phyloP scores from a whole-genome alignment of 2,329 filamentous ascomycete species.

The Diaporthe sp. region DNA sequence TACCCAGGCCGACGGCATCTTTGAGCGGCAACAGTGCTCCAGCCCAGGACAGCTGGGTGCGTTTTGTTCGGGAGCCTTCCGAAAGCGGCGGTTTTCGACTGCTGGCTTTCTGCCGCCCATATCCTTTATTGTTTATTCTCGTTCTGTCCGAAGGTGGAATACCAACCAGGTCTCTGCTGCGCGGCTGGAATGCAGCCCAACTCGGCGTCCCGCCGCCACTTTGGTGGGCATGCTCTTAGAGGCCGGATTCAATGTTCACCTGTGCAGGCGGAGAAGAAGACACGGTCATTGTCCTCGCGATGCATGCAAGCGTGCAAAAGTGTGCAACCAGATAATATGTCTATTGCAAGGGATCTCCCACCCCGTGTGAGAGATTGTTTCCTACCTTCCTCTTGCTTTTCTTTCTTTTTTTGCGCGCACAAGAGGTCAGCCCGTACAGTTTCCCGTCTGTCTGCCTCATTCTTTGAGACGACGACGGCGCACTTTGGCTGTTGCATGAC shows the following conservation, averaged over 20 bases:
- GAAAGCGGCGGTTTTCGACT: conserved; percentile 35
- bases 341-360: conserved; percentile 13
- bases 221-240: neutral
- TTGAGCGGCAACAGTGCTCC: conserved; percentile 2
- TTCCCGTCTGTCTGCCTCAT: conserved; percentile 10
- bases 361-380: conserved; percentile 7
- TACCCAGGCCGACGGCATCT: conserved; percentile 2
- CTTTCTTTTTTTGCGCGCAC: conserved; percentile 1
- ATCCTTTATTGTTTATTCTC: conserved; percentile 11
- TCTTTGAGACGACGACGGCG: conserved; percentile 14
- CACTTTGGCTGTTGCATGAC: neutral
- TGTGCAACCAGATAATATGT: conserved; percentile 26
- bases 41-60: neutral
- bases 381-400: conserved; percentile 14
- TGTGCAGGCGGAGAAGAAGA: neutral
- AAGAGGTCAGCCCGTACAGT: neutral
- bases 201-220: conserved; percentile 10
- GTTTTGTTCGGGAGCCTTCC: conserved; percentile 36
- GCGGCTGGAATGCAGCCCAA: conserved; percentile 22
- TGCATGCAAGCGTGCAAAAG: neutral
- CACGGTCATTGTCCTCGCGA: conserved; percentile 37
- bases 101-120: conserved; percentile 6
- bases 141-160: conserved; percentile 15
- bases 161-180: neutral
- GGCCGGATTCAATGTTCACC: conserved; percentile 6